Evolutionary conservation across 1,284 basidiomycete genomes (phyloP).

Genomic region (Amylostereum chailletii): DNA sequence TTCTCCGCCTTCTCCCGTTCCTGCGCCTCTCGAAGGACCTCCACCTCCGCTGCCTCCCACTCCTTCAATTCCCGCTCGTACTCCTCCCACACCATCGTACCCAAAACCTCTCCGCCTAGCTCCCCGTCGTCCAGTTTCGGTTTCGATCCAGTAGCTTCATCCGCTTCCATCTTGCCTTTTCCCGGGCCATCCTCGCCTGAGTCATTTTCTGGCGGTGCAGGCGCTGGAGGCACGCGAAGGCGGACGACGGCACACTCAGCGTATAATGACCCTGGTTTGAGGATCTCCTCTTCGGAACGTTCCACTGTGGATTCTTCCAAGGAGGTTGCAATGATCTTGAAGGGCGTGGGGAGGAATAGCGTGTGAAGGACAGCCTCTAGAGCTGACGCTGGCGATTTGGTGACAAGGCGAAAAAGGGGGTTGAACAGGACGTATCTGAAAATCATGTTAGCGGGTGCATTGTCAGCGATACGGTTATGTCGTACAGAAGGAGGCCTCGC

Average conservation of each 20-base stretch:
- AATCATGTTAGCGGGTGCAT: too few relatives aligned
- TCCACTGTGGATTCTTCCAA: slow-evolving; percentile 4
- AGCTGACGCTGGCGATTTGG: slow-evolving; percentile 50
- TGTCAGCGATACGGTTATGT: neutral
- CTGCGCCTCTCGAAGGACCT: neutral
- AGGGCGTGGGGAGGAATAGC: slow-evolving; percentile 68
- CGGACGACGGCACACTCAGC: slow-evolving; percentile 59
- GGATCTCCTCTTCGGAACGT: slow-evolving; percentile 40
- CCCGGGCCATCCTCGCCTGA: slow-evolving; percentile 5
- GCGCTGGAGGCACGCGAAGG: slow-evolving; percentile 32
- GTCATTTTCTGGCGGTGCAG: slow-evolving; percentile 6
- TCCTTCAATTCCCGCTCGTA: slow-evolving; percentile 54
- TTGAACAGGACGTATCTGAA: slow-evolving; percentile 52
- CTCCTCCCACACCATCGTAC: slow-evolving; percentile 65
- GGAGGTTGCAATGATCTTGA: slow-evolving; percentile 32
- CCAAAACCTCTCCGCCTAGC: slow-evolving; percentile 56
- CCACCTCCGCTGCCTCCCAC: slow-evolving; percentile 41
- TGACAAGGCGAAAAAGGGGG: slow-evolving; percentile 49
- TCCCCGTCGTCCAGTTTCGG: slow-evolving; percentile 43
- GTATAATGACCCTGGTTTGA: slow-evolving; percentile 70
- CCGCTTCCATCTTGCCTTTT: slow-evolving; percentile 18
- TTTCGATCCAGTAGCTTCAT: slow-evolving; percentile 20
- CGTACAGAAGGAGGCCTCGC: slow-evolving; percentile 37
- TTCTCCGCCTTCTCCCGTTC: slow-evolving; percentile 1
- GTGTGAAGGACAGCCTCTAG: slow-evolving; percentile 61